Evolutionary conservation across 1,284 basidiomycete genomes (phyloP).

Genomic region (Blastosporella zonata): DNA sequence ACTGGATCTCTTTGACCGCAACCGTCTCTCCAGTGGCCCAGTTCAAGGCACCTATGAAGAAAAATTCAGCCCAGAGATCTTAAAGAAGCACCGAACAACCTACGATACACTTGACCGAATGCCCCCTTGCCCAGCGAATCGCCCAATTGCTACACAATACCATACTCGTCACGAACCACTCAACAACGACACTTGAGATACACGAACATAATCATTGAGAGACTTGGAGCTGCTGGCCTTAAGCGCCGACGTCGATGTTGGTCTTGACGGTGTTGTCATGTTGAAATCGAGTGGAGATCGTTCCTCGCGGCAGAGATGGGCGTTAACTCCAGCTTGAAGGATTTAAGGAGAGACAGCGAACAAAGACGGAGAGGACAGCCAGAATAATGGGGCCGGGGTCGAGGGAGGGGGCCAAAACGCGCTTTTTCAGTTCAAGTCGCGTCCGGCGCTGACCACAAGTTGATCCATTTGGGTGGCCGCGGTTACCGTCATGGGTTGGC

Average conservation of each 20-base stretch:
- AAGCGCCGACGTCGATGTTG: conserved; percentile 36
- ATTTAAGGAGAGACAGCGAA: conserved; percentile 20
- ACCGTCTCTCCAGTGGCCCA: conserved; percentile 97
- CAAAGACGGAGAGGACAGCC: conserved; percentile 14
- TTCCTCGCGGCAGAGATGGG: conserved; percentile 11
- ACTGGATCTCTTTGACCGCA: conserved; percentile 91
- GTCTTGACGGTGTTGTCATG: conserved; percentile 44
- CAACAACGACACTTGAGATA: neutral
- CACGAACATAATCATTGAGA: conserved; percentile 59
- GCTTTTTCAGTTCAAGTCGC: conserved; percentile 38
- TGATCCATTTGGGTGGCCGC: conserved; percentile 20
- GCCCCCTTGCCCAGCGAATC: conserved; percentile 94
- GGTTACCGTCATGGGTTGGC: conserved; percentile 14
- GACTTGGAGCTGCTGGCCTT: conserved; percentile 44
- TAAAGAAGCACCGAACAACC: conserved; percentile 28
- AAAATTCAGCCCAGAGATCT: conserved; percentile 1
- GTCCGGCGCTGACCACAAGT: conserved; percentile 38
- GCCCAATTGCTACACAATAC: conserved; percentile 76
- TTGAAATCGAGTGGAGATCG: conserved; percentile 20
- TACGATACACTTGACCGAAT: conserved; percentile 92
- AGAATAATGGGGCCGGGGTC: conserved; percentile 14
- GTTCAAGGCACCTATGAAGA: conserved; percentile 77
- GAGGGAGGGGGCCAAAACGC: conserved; percentile 29
- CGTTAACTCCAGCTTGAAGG: conserved; percentile 16
- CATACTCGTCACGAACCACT: conserved; percentile 8